A percentile compares a stretch with the other conserved stretches of the same genome.
phyloP scores from a whole-genome alignment of 768 basidiomycete genomes.

The Suillus placidus region DNA sequence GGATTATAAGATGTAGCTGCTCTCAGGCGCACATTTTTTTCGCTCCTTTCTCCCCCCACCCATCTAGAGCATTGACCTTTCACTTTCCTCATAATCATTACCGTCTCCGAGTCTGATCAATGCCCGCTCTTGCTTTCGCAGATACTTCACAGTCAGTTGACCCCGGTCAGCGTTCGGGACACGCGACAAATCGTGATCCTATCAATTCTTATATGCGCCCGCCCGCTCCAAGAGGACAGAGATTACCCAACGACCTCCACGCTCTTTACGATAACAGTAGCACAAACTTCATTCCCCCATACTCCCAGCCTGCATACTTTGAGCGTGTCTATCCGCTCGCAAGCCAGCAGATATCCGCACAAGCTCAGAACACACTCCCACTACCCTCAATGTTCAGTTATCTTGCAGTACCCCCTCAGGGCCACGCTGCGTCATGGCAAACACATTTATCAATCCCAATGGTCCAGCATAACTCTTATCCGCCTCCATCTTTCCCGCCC shows the following conservation, averaged over 20 bases:
- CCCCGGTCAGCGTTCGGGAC: conserved; percentile 4
- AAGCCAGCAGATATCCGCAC: conserved; percentile 14
- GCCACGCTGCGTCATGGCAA: conserved; percentile 32
- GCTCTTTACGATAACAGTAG: conserved; percentile 28
- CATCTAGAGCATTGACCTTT: conserved; percentile 7
- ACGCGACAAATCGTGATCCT: conserved; percentile 11
- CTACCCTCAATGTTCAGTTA: conserved; percentile 32
- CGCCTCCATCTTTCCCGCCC: conserved; percentile 41
- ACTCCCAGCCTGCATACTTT: conserved; percentile 15
- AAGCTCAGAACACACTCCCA: conserved; percentile 12
- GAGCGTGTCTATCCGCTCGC: conserved; percentile 20
- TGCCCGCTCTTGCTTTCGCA: conserved; percentile 34
- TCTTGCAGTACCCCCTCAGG: conserved; percentile 21
- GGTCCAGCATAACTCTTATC: conserved; percentile 46
- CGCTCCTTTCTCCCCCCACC: conserved; percentile 25
- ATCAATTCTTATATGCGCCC: conserved; percentile 27
- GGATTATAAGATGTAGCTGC: conserved; percentile 33
- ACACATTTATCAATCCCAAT: conserved; percentile 37
- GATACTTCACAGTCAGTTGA: conserved; percentile 13
- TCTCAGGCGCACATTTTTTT: conserved; percentile 36
- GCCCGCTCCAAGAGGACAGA: conserved; percentile 21
- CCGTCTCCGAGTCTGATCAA: conserved; percentile 16
- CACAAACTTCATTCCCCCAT: conserved; percentile 12
- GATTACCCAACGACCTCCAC: conserved; percentile 22
- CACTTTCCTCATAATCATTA: conserved; percentile 1